Evolutionary conservation across 176 grass and related monocot species (phyloP), one percentile per base, ranked within the genome.

Genomic region (Pharus latifolius): DNA sequence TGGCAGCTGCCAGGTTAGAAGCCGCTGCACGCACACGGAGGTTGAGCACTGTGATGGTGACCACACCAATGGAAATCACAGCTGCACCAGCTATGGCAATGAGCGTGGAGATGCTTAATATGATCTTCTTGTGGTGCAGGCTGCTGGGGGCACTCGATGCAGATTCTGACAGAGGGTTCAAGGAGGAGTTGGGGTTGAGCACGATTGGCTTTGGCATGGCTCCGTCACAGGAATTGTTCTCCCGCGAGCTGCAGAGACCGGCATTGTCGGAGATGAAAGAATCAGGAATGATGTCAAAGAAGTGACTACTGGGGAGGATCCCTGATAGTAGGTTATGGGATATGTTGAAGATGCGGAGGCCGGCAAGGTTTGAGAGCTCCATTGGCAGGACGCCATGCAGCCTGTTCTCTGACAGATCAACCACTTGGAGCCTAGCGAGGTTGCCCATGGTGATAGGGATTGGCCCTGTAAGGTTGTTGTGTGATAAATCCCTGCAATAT

Each of bases 141-240:
- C 24, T 76, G 19, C 72, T 74, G 17, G 73, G 46, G 38, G 61
- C 59, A 61, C 65, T 63, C 22, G 77, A 42, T 49, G 80, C 25
- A 56, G 23, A 33, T 48, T 82, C 83, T 0, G 65, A 62, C 64
- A 63, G 56, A 44, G 83, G 78, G 26, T 81, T 54, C n/a, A 84
- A 84, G 6, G 89, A 88, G 6, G 80, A 68, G 6, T 90, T 96
- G 32, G 91, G 91, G 40, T 96, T 96, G 60, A 96, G 76, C 54
- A 96, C 91, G 29, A 96, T 90, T 37, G 91, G 91, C 68, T 96
- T 96, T 31, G 87, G 91, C 71, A 91, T 85, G 52, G 82, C 70
- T 7, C 56, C 51, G 0, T 40, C 63, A 60, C 87, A 96, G 65
- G 87, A 87, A 42, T 11, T 64, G 52, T 96, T 85, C 25, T 82